Base-by-base conservation (phyloP, 2,329 filamentous ascomycete species). In the Claviceps sp. region DNA sequence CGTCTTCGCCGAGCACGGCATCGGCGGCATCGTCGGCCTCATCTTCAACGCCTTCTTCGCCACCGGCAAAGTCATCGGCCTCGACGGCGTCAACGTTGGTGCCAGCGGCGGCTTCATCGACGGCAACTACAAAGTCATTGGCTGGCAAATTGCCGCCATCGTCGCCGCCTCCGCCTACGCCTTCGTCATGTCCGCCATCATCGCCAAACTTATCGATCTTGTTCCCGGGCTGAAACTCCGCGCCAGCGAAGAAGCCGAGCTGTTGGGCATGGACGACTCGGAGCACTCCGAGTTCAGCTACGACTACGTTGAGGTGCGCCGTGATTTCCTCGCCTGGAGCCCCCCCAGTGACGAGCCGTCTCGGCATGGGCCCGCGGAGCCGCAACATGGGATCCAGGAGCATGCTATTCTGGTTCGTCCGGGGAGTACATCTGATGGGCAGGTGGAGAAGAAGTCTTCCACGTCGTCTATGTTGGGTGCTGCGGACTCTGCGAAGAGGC, bases 201-300 rank as follows among this genome's bases (percentile, higher is more conserved):
- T 93, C 60, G 87, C 87, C 55, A 87, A 84, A 70, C 64, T 71
- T 62, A 85, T 93, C 70, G 84, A 93, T 71, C 65, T 82, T 57
- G 75, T 89, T 22, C 87, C 87, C 26, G 87, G 87, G 47, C 78
- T 93, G 20, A 79, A 89, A 65, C 84, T 93, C 46, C 85, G 87
- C 53, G 86, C 87, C 8, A 84, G 79, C 26, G 85, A 89, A 62
- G 84, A 90, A 68, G 87, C 87, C 24, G 87, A 93, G 69, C 79
- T 91, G 13, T 79, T 91, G 52, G 87, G 87, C 59, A 90, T 91
- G 85, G 87, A 93, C 63, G 87, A 91, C 64, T 87, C 91, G 70
- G 87, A 93, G 71, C 85, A 91, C 60, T 87, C 87, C 68, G 87
- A 93, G 70, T 93, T 91, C 65, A 87, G 87, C 13, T 91, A 91